Percentiles rank a stretch among this genome's conserved stretches.
phyloP scores from a whole-genome alignment of 345 rosid species.

The Populus euphratica region DNA sequence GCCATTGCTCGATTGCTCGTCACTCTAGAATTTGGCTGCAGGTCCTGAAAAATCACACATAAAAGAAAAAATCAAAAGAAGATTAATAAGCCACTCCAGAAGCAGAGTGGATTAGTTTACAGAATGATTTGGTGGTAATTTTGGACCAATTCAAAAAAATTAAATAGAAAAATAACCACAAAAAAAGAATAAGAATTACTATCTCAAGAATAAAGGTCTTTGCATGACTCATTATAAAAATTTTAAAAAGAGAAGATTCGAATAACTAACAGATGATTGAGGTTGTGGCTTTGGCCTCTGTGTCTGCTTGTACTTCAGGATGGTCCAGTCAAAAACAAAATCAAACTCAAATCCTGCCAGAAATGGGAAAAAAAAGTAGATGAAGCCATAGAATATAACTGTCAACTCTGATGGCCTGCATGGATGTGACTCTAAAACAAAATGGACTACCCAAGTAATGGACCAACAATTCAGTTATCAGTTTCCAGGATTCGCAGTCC shows the following conservation, averaged over 20 bases:
- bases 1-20: conserved; percentile 28
- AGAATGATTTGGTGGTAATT: neutral
- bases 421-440: neutral
- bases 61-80: conserved; percentile 6
- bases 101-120: neutral
- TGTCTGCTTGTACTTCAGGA: conserved; percentile 70
- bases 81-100: neutral
- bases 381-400: neutral
- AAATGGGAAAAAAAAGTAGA: neutral
- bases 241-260: neutral
- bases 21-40: conserved; percentile 31
- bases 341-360: conserved; percentile 75
- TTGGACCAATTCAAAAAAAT: neutral
- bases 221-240: neutral
- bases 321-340: conserved; percentile 92
- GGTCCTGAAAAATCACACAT: conserved; percentile 19
- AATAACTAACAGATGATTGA: conserved; percentile 48
- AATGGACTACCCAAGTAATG: neutral
- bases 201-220: neutral
- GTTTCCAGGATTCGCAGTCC: neutral
- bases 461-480: neutral
- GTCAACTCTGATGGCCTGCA: neutral
- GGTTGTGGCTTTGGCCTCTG: conserved; percentile 59
- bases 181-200: neutral
- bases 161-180: neutral